Conservation (phyloP, 345 rosid species). For the Raphanus sativus region DNA sequence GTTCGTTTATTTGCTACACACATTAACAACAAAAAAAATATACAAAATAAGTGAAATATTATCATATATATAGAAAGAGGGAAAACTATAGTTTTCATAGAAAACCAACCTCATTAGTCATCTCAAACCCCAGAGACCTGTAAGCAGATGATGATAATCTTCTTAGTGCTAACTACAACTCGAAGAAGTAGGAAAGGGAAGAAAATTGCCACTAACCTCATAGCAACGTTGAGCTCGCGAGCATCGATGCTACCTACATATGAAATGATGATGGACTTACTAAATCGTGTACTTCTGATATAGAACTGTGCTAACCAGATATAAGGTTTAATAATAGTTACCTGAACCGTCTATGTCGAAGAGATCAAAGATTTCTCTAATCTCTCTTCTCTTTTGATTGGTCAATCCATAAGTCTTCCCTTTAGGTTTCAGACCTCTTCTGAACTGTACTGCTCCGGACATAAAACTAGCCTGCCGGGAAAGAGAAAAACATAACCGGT, state of each 20-base stretch:
- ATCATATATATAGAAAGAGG: neutral
- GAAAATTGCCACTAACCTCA: constrained; percentile 52
- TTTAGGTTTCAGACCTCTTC: constrained; percentile 46
- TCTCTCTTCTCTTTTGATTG: constrained; percentile 76
- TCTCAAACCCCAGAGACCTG: constrained; percentile 98
- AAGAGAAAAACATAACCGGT: neutral
- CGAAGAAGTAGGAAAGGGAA: neutral
- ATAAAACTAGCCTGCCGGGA: constrained; percentile 20
- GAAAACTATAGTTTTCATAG: neutral
- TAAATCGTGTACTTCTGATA: neutral
- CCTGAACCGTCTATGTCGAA: constrained; percentile 96
- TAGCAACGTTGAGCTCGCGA: constrained; percentile 87
- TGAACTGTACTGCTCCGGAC: constrained; percentile 12
- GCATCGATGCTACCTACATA: constrained; percentile 86
- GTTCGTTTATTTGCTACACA: constrained; percentile 82
- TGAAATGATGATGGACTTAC: neutral
- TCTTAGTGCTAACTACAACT: constrained; percentile 3
- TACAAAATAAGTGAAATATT: neutral
- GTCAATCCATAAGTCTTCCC: constrained; percentile 66
- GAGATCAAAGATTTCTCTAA: constrained; percentile 82
- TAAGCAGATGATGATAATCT: constrained; percentile 12
- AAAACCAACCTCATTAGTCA: constrained; percentile 71
- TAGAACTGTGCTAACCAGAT: neutral
- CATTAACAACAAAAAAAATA: neutral
- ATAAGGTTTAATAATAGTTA: neutral